Base-by-base conservation (phyloP, 2,329 filamentous ascomycete genomes). In the Alternaria brassicae region DNA sequence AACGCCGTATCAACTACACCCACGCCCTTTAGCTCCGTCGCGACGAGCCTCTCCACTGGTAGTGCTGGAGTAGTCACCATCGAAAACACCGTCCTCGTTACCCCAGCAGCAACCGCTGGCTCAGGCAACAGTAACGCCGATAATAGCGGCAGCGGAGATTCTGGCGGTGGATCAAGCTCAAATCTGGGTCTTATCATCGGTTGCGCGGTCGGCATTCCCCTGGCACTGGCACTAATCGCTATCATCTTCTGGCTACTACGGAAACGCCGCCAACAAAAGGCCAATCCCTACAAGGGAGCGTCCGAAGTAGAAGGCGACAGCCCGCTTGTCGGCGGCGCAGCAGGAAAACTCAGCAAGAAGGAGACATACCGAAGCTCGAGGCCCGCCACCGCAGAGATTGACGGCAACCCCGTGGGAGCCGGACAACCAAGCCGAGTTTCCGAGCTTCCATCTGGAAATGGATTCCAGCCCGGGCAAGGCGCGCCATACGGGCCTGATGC, bases 171-270 rank as follows among this genome's bases (percentile, higher is more conserved):
- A 17, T 60, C 64, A 30, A 55, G 32, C 6, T 68, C 69, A n/a
- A 73, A 76, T 15, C 51, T 72, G 15, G 64, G 65, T 12, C 27
- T 77, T 9, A 77, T 78, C 17, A 59, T 77, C n/a, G 75, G 75
- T 47, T 74, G 70, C 50, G 73, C 75, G 10, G 75, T 78, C 37
- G 75, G 75, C 15, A 74, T 78, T 48, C 75, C 75, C 5, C 68
- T 78, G 42, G 72, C 56, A 7, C 66, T 78, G 30, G 70, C 70
- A 6, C 53, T 78, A 4, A 7, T 71, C 39, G 73, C 66, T 9
- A 72, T 77, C 17, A 44, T 77, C 10, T 25, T 71, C 53, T 77
- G 72, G 71, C 66, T 75, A 30, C 41, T 75, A 34, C 74, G 72
- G 56, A 76, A 75, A 62, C 73, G 70, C 34, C 61, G 62, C 30